Base-by-base conservation (phyloP, 768 basidiomycete species). In the Crucibulum laeve region DNA sequence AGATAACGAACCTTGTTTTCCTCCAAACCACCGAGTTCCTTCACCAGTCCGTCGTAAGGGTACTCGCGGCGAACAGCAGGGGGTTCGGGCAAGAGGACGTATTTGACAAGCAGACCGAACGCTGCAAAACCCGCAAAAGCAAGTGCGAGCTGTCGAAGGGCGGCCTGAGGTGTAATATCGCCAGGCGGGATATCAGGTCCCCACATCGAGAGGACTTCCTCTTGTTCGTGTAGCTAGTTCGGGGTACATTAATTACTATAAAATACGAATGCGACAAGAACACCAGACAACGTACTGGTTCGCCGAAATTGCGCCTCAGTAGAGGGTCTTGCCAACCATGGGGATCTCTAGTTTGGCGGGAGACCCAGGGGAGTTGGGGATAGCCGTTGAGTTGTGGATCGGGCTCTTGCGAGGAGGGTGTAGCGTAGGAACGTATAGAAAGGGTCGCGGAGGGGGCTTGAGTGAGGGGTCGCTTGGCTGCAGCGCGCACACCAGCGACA, bases 121-220 rank as follows among this genome's bases (percentile, higher is more conserved):
- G 72, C 67, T 32, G 82, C 69, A 50, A 92, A 86, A n/a, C 74
- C 76, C 19, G 74, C 59, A 15, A 71, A 64, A 0, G 80, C 88
- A 40, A 83, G 59, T 10, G 74, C 52, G 57, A 92, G 85, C 35
- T 85, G 84, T 39, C 74, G 70, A 25, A 84, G 59, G 5, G 90
- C 89, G 2, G 60, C 71, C 5, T 71, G 61, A 19, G 86, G 81
- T 10, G 71, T 64, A 10, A 87, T 66, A 17, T 36, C 35, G 35
- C 11, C 11, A 17, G 73, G 72, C 30, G 89, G 76, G 22, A 79
- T 68, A 55, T 92, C 90, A 17, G 88, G 88, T 19, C 88, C 87
- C 87, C 87, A 91, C 85, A 92, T 88, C 26, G 85, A 88, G 44
- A 84, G 63, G 18, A 87, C 68, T 54, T 92, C 90, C 40, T 91